Evolutionary conservation across 2,329 filamentous ascomycete genomes (phyloP).

Genomic region (Colletotrichum cuscutae): DNA sequence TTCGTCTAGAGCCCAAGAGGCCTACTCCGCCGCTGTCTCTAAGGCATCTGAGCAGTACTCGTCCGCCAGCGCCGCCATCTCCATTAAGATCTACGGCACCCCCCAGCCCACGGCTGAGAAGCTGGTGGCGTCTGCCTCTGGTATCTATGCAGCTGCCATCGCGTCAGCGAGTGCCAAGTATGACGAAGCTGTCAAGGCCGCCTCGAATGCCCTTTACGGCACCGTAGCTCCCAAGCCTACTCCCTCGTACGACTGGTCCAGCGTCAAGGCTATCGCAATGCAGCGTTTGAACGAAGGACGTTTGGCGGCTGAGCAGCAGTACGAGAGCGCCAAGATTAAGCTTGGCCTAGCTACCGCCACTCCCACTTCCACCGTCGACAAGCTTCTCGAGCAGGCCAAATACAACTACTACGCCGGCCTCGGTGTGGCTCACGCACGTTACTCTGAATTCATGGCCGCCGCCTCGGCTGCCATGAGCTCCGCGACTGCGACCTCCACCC

Average conservation of each 20-base stretch:
- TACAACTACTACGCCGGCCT: slow-evolving; percentile 81
- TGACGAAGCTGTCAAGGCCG: slow-evolving; percentile 63
- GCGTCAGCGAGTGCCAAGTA: slow-evolving; percentile 70
- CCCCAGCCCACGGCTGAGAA: slow-evolving; percentile 70
- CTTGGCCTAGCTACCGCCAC: slow-evolving; percentile 72
- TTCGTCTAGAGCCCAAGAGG: slow-evolving; percentile 60
- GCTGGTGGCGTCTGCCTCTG: slow-evolving; percentile 74
- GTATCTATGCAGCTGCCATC: slow-evolving; percentile 74
- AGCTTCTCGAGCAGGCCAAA: slow-evolving; percentile 69
- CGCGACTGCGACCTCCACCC: slow-evolving; percentile 68
- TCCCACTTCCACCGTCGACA: slow-evolving; percentile 62
- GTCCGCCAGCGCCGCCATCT: slow-evolving; percentile 74
- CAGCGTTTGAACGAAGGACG: slow-evolving; percentile 77
- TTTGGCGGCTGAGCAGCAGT: slow-evolving; percentile 76
- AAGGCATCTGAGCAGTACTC: slow-evolving; percentile 75
- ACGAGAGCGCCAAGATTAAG: slow-evolving; percentile 73
- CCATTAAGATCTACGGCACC: slow-evolving; percentile 74
- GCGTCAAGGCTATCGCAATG: slow-evolving; percentile 72
- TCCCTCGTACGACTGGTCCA: slow-evolving; percentile 57
- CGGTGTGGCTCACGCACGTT: slow-evolving; percentile 81
- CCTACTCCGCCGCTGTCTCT: slow-evolving; percentile 73
- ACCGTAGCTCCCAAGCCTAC: slow-evolving; percentile 55
- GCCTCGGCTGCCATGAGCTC: slow-evolving; percentile 76
- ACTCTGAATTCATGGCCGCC: slow-evolving; percentile 78
- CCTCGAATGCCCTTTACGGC: slow-evolving; percentile 61